phyloP scores from a whole-genome alignment of 148 eudicot genomes.

The Fallopia convolvulus region DNA sequence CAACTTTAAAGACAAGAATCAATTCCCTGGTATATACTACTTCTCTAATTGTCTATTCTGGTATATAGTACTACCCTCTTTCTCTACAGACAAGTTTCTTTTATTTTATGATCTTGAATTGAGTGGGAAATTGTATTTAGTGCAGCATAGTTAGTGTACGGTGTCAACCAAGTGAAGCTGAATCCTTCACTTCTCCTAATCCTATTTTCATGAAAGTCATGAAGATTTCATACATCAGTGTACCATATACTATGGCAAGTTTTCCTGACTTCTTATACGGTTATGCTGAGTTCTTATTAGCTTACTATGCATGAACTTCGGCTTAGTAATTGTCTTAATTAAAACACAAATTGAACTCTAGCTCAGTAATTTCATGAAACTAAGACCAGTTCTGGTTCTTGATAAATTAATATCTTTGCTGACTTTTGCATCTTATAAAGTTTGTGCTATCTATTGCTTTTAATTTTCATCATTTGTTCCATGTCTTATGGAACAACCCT shows the following conservation, averaged over 20 bases:
- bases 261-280: neutral
- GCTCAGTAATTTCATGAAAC: neutral
- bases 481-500: no score
- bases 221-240: constrained; percentile 59
- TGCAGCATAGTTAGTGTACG: no score
- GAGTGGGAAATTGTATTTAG: no score
- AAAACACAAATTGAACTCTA: neutral
- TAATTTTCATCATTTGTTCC: neutral
- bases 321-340: neutral
- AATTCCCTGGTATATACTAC: no score
- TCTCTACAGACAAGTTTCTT: no score
- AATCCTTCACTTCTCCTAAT: constrained; percentile 27
- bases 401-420: neutral
- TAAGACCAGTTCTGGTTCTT: neutral
- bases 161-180: neutral
- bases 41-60: no score
- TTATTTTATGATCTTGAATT: no score
- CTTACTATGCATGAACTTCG: neutral
- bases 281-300: neutral
- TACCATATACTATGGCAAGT: constrained; percentile 65
- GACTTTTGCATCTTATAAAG: neutral
- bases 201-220: constrained; percentile 70
- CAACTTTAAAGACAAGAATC: no score
- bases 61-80: no score
- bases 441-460: neutral